A percentile compares a stretch with the other conserved stretches of the same genome.
phyloP scores from a whole-genome alignment of 2,329 filamentous ascomycete genomes.

The Claviceps maximensis region DNA sequence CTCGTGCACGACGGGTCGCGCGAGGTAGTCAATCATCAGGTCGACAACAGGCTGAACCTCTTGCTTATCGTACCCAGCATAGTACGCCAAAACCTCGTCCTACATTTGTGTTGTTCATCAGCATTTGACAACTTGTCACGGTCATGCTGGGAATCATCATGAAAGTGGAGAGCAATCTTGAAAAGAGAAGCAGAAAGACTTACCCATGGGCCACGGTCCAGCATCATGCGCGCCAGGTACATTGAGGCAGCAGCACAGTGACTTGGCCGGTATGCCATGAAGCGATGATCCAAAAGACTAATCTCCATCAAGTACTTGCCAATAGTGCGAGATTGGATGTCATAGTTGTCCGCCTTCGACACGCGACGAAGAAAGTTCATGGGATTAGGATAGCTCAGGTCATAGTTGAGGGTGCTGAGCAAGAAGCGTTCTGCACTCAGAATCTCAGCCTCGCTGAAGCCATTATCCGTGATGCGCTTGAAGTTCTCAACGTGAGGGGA shows the following conservation, averaged over 20 bases:
- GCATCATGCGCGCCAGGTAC: conserved; percentile 83
- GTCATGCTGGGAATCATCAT: not conserved
- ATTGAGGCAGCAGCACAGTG: conserved; percentile 86
- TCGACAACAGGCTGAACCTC: conserved; percentile 87
- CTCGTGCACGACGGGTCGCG: conserved; percentile 79
- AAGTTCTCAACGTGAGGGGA: conserved; percentile 97
- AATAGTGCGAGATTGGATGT: conserved; percentile 92
- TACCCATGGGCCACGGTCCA: conserved; percentile 87
- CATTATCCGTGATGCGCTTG: conserved; percentile 90
- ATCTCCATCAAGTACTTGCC: conserved; percentile 98
- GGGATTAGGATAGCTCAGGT: conserved; percentile 95
- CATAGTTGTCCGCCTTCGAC: conserved; percentile 98
- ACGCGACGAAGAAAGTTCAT: conserved; percentile 99
- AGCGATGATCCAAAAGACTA: conserved; percentile 84
- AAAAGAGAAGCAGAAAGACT: conserved; percentile 24
- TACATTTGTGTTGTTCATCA: conserved; percentile 21
- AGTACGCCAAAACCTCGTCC: conserved; percentile 78
- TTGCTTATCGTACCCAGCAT: conserved; percentile 83
- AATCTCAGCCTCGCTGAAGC: conserved; percentile 90
- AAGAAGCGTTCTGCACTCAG: conserved; percentile 94
- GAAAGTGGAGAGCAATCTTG: not conserved
- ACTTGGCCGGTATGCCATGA: conserved; percentile 80
- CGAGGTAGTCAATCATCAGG: conserved; percentile 94
- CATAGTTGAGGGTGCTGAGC: conserved; percentile 81
- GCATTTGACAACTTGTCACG: too few species aligned